phyloP scores from a whole-genome alignment of 176 grass and related monocot species.

The Calamus simplicifolius region DNA sequence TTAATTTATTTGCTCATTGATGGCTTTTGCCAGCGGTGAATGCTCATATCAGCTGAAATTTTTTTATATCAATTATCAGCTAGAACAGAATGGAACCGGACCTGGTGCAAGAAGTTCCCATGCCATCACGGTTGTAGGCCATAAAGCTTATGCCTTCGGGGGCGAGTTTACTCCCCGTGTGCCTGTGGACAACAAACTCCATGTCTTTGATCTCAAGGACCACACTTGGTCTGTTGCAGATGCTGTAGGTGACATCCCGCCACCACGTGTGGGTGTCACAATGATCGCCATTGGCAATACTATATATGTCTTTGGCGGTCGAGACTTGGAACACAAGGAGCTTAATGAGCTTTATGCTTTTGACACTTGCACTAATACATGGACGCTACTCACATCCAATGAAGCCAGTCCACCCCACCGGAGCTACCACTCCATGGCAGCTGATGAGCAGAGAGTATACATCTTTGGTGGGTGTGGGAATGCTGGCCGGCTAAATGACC shows the following conservation, averaged over 20 bases:
- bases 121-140: slow-evolving; percentile 50
- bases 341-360: slow-evolving; percentile 80
- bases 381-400: slow-evolving; percentile 51
- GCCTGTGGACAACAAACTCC: slow-evolving; percentile 79
- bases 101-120: slow-evolving; percentile 82
- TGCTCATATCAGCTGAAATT: too few species aligned
- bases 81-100: slow-evolving; percentile 50
- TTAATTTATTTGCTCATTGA: too few species aligned
- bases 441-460: slow-evolving; percentile 44
- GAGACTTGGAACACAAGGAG: slow-evolving; percentile 67
- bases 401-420: slow-evolving; percentile 45
- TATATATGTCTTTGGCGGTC: slow-evolving; percentile 64
- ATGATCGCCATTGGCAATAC: slow-evolving; percentile 49
- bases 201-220: slow-evolving; percentile 53
- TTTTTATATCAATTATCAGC: slow-evolving; percentile 10
- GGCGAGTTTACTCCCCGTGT: slow-evolving; percentile 82
- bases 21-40: too few species aligned
- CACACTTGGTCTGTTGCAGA: slow-evolving; percentile 50
- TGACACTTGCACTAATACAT: slow-evolving; percentile 35
- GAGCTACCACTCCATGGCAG: slow-evolving; percentile 82
- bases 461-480: slow-evolving; percentile 74
- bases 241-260: slow-evolving; percentile 46
- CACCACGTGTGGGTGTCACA: slow-evolving; percentile 73
- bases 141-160: slow-evolving; percentile 67
- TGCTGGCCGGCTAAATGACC: slow-evolving; percentile 64